Percentiles rank a stretch among this genome's conserved stretches.
phyloP scores from a whole-genome alignment of 768 basidiomycete species.

The Xanthoconium purpureum region DNA sequence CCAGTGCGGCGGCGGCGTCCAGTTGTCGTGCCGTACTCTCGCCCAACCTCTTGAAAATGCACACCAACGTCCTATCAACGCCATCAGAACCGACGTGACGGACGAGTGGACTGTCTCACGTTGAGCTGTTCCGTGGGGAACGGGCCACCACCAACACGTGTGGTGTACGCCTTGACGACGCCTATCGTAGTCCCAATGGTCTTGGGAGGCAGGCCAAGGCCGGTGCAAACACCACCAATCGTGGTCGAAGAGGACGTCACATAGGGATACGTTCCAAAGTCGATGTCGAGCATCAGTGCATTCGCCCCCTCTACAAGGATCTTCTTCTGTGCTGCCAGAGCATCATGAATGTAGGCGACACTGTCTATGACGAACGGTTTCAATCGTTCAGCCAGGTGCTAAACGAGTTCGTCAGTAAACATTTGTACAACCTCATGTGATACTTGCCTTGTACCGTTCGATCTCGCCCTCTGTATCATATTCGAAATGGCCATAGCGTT shows the following conservation, averaged over 20 bases:
- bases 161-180: slow-evolving; percentile 97
- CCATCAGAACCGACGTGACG: background rate
- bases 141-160: slow-evolving; percentile 96
- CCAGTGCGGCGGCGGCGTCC: slow-evolving; percentile 92
- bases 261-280: slow-evolving; percentile 97
- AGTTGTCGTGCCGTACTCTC: slow-evolving; percentile 89
- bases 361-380: slow-evolving; percentile 89
- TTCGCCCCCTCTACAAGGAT: slow-evolving; percentile 97
- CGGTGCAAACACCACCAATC: slow-evolving; percentile 95
- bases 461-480: slow-evolving; percentile 99
- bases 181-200: slow-evolving; percentile 84
- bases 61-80: slow-evolving; percentile 64
- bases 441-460: slow-evolving; percentile 77
- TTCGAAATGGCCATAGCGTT: slow-evolving; percentile 96
- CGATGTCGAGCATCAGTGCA: slow-evolving; percentile 96
- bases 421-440: background rate
- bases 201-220: slow-evolving; percentile 94
- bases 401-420: background rate
- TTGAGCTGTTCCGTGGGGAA: slow-evolving; percentile 96
- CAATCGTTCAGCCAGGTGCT: slow-evolving; percentile 82
- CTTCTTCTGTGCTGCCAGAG: slow-evolving; percentile 69
- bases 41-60: slow-evolving; percentile 91
- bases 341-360: slow-evolving; percentile 78
- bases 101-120: slow-evolving; percentile 41
- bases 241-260: slow-evolving; percentile 94